These are phyloP conservation scores for Psophocarpus tetragonolobus DNA, from an alignment of 306 rosid genomes.

Conservation along the genomic window DNA sequence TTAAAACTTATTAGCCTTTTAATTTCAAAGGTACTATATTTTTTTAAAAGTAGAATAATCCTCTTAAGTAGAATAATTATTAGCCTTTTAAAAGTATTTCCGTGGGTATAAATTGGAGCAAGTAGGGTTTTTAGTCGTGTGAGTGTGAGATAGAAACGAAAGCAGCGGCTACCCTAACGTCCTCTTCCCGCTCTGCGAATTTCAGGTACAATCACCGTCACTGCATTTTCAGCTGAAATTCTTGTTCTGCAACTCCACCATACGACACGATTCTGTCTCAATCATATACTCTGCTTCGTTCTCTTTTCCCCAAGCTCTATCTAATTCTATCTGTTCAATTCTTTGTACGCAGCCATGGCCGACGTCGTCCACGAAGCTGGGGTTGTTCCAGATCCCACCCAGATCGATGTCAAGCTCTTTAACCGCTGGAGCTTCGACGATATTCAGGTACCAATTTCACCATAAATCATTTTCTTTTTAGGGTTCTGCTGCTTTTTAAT, in stretches of 20 bases:
- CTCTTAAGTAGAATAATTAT: too few relatives aligned
- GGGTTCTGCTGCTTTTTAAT: neutral
- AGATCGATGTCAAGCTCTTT: constrained; percentile 65
- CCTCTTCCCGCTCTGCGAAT: neutral
- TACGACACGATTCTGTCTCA: too few relatives aligned
- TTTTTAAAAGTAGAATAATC: too few relatives aligned
- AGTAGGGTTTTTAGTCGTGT: neutral
- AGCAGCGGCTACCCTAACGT: neutral
- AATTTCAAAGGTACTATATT: too few relatives aligned
- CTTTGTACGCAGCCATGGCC: constrained; percentile 38
- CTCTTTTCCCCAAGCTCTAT: neutral
- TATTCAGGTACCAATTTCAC: constrained; percentile 36
- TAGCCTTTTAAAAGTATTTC: neutral
- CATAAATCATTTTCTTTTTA: neutral
- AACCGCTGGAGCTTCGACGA: constrained; percentile 79
- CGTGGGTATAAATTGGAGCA: neutral
- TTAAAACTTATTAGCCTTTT: neutral
- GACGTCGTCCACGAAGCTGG: neutral
- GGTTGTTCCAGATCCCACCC: constrained; percentile 39
- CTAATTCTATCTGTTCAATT: neutral
- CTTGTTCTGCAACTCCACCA: neutral
- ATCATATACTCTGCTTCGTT: neutral
- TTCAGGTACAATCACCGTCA: neutral
- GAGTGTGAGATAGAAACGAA: neutral
- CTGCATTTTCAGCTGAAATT: neutral